Conservation (phyloP, 164 flowering plant species). For the Liriodendron chinense region DNA sequence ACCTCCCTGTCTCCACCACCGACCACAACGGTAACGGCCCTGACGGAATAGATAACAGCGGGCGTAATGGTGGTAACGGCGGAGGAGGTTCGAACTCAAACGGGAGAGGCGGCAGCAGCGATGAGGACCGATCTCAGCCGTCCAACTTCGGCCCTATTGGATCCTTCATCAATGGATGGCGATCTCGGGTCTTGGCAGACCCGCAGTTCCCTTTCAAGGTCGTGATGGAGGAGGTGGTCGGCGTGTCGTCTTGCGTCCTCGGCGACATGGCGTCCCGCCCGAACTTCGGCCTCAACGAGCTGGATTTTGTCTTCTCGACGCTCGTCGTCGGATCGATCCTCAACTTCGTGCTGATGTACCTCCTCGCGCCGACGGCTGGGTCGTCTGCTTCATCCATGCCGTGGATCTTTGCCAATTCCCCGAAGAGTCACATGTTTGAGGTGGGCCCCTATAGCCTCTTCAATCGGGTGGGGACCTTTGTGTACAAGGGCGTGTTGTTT, state of each 20-base stretch:
- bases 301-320: slow-evolving; percentile 92
- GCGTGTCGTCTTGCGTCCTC: slow-evolving; percentile 65
- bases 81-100: slow-evolving; percentile 15
- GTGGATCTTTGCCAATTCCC: slow-evolving; percentile 65
- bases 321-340: slow-evolving; percentile 84
- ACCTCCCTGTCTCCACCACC: slow-evolving; percentile 9
- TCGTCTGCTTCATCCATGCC: slow-evolving; percentile 39
- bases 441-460: slow-evolving; percentile 53
- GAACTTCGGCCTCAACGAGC: slow-evolving; percentile 88
- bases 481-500: slow-evolving; percentile 77
- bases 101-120: slow-evolving; percentile 14
- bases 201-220: slow-evolving; percentile 97
- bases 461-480: slow-evolving; percentile 70
- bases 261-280: slow-evolving; percentile 99
- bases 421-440: slow-evolving; percentile 88
- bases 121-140: slow-evolving; percentile 18
- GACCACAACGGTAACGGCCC: slow-evolving; percentile 6
- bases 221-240: slow-evolving; percentile 89
- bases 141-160: slow-evolving; percentile 50
- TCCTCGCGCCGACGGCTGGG: slow-evolving; percentile 66
- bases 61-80: slow-evolving; percentile 7
- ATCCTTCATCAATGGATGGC: slow-evolving; percentile 70
- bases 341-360: slow-evolving; percentile 84
- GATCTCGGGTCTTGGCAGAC: slow-evolving; percentile 84
- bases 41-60: not conserved